These are phyloP conservation scores for Pisolithus microcarpus DNA, from an alignment of 768 basidiomycete genomes.

Conservation along the genomic window DNA sequence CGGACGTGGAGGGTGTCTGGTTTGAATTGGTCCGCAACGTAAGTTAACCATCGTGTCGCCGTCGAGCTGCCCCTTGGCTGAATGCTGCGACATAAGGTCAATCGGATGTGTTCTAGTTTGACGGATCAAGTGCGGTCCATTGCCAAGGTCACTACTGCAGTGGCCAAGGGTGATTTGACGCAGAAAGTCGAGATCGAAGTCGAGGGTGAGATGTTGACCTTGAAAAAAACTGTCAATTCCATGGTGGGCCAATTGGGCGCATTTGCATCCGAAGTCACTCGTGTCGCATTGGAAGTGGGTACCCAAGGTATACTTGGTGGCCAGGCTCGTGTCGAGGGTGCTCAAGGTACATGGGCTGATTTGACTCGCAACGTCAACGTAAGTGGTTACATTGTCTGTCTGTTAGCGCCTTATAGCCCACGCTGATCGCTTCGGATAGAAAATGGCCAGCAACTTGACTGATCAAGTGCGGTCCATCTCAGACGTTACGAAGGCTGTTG, in stretches of 20 bases:
- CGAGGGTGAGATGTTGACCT: slow-evolving; percentile 79
- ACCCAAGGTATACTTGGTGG: slow-evolving; percentile 88
- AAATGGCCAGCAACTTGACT: slow-evolving; percentile 83
- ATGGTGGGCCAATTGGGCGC: slow-evolving; percentile 90
- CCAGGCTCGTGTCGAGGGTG: slow-evolving; percentile 84
- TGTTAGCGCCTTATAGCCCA: background rate
- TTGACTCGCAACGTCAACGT: slow-evolving; percentile 89
- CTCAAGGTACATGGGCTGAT: slow-evolving; percentile 90
- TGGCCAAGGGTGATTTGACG: slow-evolving; percentile 84
- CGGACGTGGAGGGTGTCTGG: slow-evolving; percentile 91
- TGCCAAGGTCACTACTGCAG: slow-evolving; percentile 80
- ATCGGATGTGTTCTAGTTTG: slow-evolving; percentile 74
- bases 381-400: slow-evolving; percentile 4
- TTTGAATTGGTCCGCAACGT: slow-evolving; percentile 74
- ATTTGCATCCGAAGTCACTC: slow-evolving; percentile 76
- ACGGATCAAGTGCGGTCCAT: slow-evolving; percentile 81
- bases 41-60: slow-evolving; percentile 15
- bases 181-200: slow-evolving; percentile 91
- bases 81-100: slow-evolving; percentile 40
- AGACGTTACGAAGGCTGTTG: slow-evolving; percentile 73
- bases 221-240: slow-evolving; percentile 82
- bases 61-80: background rate
- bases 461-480: slow-evolving; percentile 89
- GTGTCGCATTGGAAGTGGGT: slow-evolving; percentile 84
- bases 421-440: slow-evolving; percentile 34